Conservation (phyloP, 75 land plant species). For the Picea sitchensis region DNA sequence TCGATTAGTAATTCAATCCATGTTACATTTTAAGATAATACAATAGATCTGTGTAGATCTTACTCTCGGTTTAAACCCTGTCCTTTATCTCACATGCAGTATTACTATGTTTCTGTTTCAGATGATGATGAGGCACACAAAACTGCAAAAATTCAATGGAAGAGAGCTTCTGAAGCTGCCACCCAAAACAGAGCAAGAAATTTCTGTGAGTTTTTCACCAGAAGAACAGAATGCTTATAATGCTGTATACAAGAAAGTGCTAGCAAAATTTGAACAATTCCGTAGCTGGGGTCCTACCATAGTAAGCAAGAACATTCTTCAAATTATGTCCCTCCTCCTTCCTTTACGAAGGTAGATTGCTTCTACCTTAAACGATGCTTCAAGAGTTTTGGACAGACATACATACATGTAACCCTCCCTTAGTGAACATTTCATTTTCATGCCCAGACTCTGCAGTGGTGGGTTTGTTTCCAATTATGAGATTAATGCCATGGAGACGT, state of each 20-base stretch:
- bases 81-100: no score
- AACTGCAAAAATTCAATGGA: slow-evolving; percentile 49
- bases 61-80: no score
- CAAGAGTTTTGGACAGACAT: background rate
- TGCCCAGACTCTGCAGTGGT: slow-evolving; percentile 46
- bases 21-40: no score
- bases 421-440: slow-evolving; percentile 3
- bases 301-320: slow-evolving; percentile 49
- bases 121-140: slow-evolving; percentile 53
- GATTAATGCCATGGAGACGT: slow-evolving; percentile 17
- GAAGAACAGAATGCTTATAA: slow-evolving; percentile 41
- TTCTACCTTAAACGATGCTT: background rate
- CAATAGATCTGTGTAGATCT: no score
- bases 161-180: slow-evolving; percentile 49
- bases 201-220: slow-evolving; percentile 30
- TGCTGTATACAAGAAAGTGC: slow-evolving; percentile 39
- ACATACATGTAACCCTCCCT: background rate
- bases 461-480: slow-evolving; percentile 42
- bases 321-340: slow-evolving; percentile 48
- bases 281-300: slow-evolving; percentile 57
- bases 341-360: slow-evolving; percentile 40
- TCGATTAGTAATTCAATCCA: no score
- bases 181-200: slow-evolving; percentile 47
- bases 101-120: slow-evolving; percentile 7
- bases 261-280: slow-evolving; percentile 42